phyloP scores from a whole-genome alignment of 345 rosid species.

The Excoecaria cochinchinensis region DNA sequence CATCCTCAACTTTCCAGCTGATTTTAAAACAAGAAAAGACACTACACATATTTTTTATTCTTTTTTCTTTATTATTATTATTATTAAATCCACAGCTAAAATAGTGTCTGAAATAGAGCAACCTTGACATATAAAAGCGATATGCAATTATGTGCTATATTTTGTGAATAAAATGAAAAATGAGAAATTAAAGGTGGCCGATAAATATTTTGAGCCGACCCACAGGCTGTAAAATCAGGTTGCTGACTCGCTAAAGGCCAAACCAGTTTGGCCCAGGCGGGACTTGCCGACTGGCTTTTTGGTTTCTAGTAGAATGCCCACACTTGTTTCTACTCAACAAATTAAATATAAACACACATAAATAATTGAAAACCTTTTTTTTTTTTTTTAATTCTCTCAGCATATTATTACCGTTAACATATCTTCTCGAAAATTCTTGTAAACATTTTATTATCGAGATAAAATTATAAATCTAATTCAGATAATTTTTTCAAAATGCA shows the following conservation, averaged over 20 bases:
- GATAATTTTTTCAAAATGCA: too few species aligned
- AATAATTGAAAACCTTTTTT: too few species aligned
- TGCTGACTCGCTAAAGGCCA: slow-evolving; percentile 22
- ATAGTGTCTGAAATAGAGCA: not conserved
- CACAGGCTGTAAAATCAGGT: slow-evolving; percentile 24
- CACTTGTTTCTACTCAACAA: too few species aligned
- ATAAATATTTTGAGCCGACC: not conserved
- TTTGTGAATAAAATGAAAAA: not conserved
- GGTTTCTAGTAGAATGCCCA: slow-evolving; percentile 10
- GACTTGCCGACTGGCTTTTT: slow-evolving; percentile 29
- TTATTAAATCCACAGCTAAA: too few species aligned
- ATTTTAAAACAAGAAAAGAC: not conserved
- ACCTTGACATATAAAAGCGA: not conserved
- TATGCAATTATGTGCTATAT: not conserved
- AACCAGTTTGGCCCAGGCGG: slow-evolving; percentile 33
- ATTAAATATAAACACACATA: too few species aligned
- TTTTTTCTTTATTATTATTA: not conserved
- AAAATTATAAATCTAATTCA: too few species aligned
- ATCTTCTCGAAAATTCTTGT: too few species aligned
- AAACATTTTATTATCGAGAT: too few species aligned
- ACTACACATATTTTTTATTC: not conserved
- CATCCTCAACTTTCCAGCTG: not conserved
- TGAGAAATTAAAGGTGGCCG: not conserved
- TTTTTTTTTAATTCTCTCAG: too few species aligned
- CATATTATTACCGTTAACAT: too few species aligned